Percentiles rank a stretch among this genome's conserved stretches.
Conservation (phyloP, 805 yeast species). For the Cyberlindnera maritima region DNA sequence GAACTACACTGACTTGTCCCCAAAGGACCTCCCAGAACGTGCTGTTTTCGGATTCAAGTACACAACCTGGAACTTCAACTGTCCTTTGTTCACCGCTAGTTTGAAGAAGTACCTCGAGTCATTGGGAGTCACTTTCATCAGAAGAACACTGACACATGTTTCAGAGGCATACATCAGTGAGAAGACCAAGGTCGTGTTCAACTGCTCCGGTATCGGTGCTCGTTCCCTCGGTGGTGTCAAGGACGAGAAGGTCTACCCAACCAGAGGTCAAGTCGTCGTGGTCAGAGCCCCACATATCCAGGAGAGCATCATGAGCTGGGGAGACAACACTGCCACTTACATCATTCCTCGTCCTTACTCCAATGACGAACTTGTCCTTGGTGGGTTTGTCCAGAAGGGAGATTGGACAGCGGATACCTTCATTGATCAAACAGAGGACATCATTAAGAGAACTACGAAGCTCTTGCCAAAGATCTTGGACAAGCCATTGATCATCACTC, state of each 20-base stretch:
- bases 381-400: constrained; percentile 68
- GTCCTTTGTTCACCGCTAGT: constrained; percentile 57
- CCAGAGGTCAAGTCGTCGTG: constrained; percentile 79
- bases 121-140: constrained; percentile 50
- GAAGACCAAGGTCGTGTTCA: constrained; percentile 50
- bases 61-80: constrained; percentile 67
- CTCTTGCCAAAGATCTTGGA: constrained; percentile 49
- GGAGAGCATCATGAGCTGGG: constrained; percentile 61
- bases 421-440: constrained; percentile 56
- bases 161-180: constrained; percentile 45
- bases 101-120: constrained; percentile 42
- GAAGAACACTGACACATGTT: constrained; percentile 48
- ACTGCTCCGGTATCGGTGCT: constrained; percentile 78
- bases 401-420: constrained; percentile 63
- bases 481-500: constrained; percentile 47
- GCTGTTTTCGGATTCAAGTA: constrained; percentile 52
- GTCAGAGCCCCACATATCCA: constrained; percentile 65
- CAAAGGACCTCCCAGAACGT: constrained; percentile 45
- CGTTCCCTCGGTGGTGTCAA: constrained; percentile 60
- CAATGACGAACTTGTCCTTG: constrained; percentile 64
- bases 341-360: constrained; percentile 71
- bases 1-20: constrained; percentile 38
- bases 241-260: constrained; percentile 63
- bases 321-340: constrained; percentile 59
- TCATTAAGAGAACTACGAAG: constrained; percentile 53